Evolutionary conservation across 495 filamentous ascomycete species (phyloP), one percentile per base, ranked within the genome.

Genomic region (Haplographium delicatum): DNA sequence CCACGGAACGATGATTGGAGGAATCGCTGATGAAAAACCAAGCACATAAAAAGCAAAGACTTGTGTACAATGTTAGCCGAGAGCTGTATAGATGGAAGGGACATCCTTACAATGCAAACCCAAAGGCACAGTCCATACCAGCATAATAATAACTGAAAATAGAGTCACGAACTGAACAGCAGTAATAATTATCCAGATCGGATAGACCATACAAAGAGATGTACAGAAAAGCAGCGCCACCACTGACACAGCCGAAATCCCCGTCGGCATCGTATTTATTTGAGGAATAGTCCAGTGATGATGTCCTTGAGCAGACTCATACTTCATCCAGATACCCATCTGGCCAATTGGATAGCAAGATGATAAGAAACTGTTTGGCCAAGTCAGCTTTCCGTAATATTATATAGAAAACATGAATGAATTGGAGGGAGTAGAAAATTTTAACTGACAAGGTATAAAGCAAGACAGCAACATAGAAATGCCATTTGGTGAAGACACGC

Each of bases 1-100:
- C 74, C 70, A 76, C 10, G 72, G 72, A 10, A 61, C 40, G 11
- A 50, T 44, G 22, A 26, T 58, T 19, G 47, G 54, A 11, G 44
- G 53, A 22, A 62, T 46, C 28, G 35, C 35, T 23, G 44, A 41
- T 2, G 50, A 57, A 35, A 51, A 45, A 4, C 46, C 48, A 15
- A 56, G 48, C 13, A 47, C 40, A 26, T 46, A 56, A 18, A 27
- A 52, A 16, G 34, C 47, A n/a, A 47, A 51, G 30, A 54, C 49
- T 55, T 16, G n/a, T n/a, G n/a, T n/a, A n/a, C n/a, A n/a, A n/a
- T n/a, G n/a, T n/a, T n/a, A n/a, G n/a, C n/a, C n/a, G n/a, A n/a
- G n/a, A n/a, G n/a, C n/a, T n/a, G n/a, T n/a, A n/a, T n/a, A n/a
- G n/a, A n/a, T n/a, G n/a, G n/a, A n/a, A n/a, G n/a, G n/a, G n/a